A percentile compares a stretch with the other conserved stretches of the same genome.
Evolutionary conservation across 441 rosid species (phyloP).

Genomic region (Isatis lusitanica): DNA sequence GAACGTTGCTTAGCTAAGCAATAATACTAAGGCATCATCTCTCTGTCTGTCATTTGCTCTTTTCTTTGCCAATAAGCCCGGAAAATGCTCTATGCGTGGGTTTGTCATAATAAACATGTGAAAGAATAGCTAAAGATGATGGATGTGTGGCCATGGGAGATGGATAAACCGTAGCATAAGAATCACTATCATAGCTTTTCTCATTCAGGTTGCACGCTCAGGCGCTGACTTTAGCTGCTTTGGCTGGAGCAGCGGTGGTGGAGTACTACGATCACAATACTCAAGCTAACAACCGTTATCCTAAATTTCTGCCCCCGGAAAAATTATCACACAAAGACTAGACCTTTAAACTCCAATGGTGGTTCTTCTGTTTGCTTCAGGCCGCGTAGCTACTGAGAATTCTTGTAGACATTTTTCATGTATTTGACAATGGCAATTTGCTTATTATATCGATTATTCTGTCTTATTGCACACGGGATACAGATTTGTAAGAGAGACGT

Average conservation of each 20-base stretch:
- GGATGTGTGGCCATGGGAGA: background rate
- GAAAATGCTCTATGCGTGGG: background rate
- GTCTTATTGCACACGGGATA: background rate
- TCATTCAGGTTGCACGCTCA: constrained; percentile 73
- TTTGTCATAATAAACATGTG: background rate
- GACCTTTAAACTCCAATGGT: constrained; percentile 1
- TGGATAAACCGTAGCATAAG: background rate
- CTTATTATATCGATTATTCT: background rate
- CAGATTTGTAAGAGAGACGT: background rate
- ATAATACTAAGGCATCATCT: too few relatives aligned
- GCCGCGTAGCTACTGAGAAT: background rate
- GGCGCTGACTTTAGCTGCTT: too few relatives aligned
- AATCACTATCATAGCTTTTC: background rate
- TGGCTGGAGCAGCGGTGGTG: too few relatives aligned
- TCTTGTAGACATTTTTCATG: constrained; percentile 2
- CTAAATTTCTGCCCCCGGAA: constrained; percentile 41
- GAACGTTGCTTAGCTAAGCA: too few relatives aligned
- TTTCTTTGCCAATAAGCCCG: too few relatives aligned
- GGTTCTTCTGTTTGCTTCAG: background rate
- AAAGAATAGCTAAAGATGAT: background rate
- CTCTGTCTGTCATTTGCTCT: too few relatives aligned
- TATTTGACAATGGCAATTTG: background rate
- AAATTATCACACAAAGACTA: constrained; percentile 51
- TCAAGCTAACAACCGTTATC: constrained; percentile 46
- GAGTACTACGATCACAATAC: too few relatives aligned